Base-by-base conservation (phyloP, 164 flowering plant species). In the Vitis amurensis region DNA sequence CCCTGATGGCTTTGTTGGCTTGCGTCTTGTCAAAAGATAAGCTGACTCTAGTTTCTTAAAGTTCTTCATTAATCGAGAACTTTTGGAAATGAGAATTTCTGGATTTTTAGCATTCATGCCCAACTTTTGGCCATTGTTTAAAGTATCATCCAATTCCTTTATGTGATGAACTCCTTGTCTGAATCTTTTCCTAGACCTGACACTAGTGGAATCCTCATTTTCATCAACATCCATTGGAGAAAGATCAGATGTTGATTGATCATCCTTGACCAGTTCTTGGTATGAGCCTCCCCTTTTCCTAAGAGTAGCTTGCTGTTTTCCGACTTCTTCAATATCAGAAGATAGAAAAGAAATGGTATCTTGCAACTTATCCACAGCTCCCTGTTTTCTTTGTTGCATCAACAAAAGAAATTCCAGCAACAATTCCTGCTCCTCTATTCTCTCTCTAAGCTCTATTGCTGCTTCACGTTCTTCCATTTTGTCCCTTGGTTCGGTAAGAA, bases 31-130 rank as follows among this genome's bases (percentile, higher is more conserved):
- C 69, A 83, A 73, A 72, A 91, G 84, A 70, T 96, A 96, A 61
- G 94, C 98, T 55, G 89, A 75, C 77, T 96, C 98, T 15, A 93
- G 79, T 70, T 88, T 89, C 80, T 85, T 88, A 59, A 96, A 93
- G 83, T 96, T 88, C 76, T 86, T 90, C 93, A 93, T 82, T 65
- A 93, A 66, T 52, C 93, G 87, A 27, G 96, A 84, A 81, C 76
- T 85, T 77, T 80, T 86, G 13, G 82, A 81, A 60, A 85, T 67
- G 66, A 74, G 37, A 59, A 70, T 84, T 72, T 80, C 89, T 61
- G 71, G 85, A 71, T 74, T 73, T 48, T 78, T 84, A n/a, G 68
- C 50, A 12, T 55, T 68, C 3, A 60, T 16, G 27, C 78, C 85
- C 50, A 81, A 79, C 62, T 72, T 80, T 44, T 69, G 76, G 57